Conservation (phyloP, 305 asterid species). For the Rubia peregrina region DNA sequence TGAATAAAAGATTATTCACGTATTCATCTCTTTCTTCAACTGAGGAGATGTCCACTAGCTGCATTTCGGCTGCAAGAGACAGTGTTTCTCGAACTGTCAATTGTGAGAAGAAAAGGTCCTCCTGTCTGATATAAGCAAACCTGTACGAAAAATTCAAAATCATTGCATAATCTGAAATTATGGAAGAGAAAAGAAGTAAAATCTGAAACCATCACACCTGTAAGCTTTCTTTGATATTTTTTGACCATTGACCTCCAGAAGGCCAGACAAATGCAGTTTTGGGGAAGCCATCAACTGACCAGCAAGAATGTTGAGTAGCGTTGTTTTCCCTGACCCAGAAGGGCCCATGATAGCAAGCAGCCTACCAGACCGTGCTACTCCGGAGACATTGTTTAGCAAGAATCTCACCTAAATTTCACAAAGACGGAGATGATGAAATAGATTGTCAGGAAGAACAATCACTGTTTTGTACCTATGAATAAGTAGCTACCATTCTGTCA, state of each 20-base stretch:
- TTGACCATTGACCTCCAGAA: constrained; percentile 76
- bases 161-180: constrained; percentile 11
- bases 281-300: constrained; percentile 78
- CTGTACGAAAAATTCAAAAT: constrained; percentile 38
- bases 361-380: constrained; percentile 94
- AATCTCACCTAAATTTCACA: constrained; percentile 50
- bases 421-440: not conserved
- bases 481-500: not conserved
- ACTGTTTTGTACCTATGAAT: not conserved
- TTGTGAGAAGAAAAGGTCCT: constrained; percentile 98
- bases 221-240: constrained; percentile 58
- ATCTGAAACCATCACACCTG: constrained; percentile 38
- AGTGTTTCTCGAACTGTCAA: constrained; percentile 96
- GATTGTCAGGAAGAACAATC: not conserved
- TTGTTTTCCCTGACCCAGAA: constrained; percentile 97
- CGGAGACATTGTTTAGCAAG: constrained; percentile 68
- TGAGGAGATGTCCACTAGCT: constrained; percentile 67
- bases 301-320: constrained; percentile 83
- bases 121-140: constrained; percentile 89
- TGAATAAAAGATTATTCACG: constrained; percentile 66
- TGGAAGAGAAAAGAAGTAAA: not conserved
- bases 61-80: constrained; percentile 92
- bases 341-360: constrained; percentile 98
- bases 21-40: constrained; percentile 73
- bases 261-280: constrained; percentile 75